phyloP scores from a whole-genome alignment of 768 basidiomycete species.

The Termitomyces titanicus region DNA sequence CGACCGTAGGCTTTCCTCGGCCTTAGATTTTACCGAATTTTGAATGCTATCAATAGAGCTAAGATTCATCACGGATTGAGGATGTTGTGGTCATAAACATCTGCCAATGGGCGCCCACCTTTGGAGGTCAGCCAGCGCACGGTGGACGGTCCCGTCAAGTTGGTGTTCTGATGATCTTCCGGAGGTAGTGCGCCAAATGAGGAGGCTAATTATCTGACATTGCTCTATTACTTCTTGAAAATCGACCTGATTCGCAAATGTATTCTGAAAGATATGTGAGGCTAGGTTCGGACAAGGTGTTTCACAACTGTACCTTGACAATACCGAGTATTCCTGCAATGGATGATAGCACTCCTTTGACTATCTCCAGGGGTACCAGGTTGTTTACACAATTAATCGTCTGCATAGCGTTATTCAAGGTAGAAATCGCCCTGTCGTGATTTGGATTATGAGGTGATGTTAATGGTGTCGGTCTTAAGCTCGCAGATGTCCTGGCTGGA shows the following conservation, averaged over 20 bases:
- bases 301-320: slow-evolving; percentile 4
- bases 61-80: too few relatives aligned
- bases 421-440: slow-evolving; percentile 1
- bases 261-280: neutral
- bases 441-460: neutral
- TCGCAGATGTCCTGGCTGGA: too few relatives aligned
- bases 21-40: neutral
- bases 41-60: neutral
- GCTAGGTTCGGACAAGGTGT: neutral
- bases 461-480: neutral
- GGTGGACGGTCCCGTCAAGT: too few relatives aligned
- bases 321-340: slow-evolving; percentile 2
- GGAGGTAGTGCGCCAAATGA: slow-evolving; percentile 6
- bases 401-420: slow-evolving; percentile 3
- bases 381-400: neutral
- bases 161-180: neutral
- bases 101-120: neutral
- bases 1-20: neutral
- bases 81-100: too few relatives aligned
- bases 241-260: slow-evolving; percentile 1
- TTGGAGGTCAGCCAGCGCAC: neutral
- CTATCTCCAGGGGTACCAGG: neutral
- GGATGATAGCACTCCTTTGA: neutral
- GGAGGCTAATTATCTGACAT: slow-evolving; percentile 10
- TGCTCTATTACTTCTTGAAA: slow-evolving; percentile 10